phyloP scores from a whole-genome alignment of 805 yeast genomes.

The Saccharomycopsis schoenii region DNA sequence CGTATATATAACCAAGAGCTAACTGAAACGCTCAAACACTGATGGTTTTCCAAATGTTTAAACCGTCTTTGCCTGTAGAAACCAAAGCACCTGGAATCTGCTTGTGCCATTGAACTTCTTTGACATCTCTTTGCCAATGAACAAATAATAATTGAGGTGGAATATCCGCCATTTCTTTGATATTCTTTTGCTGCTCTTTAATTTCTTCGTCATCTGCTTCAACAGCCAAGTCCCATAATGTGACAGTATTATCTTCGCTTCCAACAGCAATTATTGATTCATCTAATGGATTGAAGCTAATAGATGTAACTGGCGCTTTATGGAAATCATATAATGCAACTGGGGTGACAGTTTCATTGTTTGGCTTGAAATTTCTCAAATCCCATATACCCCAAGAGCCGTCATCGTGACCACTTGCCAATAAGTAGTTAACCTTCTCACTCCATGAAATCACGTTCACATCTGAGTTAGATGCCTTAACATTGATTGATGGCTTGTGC shows the following conservation, averaged over 20 bases:
- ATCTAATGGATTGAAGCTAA: slow-evolving; percentile 89
- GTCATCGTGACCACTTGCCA: slow-evolving; percentile 96
- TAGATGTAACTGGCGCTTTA: slow-evolving; percentile 84
- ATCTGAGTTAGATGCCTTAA: slow-evolving; percentile 70
- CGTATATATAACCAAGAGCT: neutral
- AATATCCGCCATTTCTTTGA: slow-evolving; percentile 72
- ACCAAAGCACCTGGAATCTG: slow-evolving; percentile 95
- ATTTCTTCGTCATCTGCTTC: slow-evolving; percentile 98
- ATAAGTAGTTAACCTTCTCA: slow-evolving; percentile 69
- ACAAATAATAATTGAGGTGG: slow-evolving; percentile 95
- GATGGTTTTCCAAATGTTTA: slow-evolving; percentile 93
- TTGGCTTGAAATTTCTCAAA: slow-evolving; percentile 68
- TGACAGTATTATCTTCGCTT: slow-evolving; percentile 93
- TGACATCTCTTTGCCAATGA: slow-evolving; percentile 97
- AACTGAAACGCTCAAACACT: slow-evolving; percentile 44
- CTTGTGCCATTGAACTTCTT: slow-evolving; percentile 96
- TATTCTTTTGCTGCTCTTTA: slow-evolving; percentile 69
- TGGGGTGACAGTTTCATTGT: slow-evolving; percentile 40
- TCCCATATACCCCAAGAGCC: slow-evolving; percentile 99
- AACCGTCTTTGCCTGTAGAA: slow-evolving; percentile 92
- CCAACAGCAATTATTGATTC: slow-evolving; percentile 94
- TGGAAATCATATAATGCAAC: slow-evolving; percentile 96
- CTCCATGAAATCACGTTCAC: slow-evolving; percentile 97
- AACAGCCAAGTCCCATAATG: slow-evolving; percentile 95
- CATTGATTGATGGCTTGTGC: slow-evolving; percentile 83